A percentile compares a stretch with the other conserved stretches of the same genome.
These are phyloP conservation scores for Podaxis sp. DNA, from an alignment of 768 basidiomycete species.

Conservation along the genomic window DNA sequence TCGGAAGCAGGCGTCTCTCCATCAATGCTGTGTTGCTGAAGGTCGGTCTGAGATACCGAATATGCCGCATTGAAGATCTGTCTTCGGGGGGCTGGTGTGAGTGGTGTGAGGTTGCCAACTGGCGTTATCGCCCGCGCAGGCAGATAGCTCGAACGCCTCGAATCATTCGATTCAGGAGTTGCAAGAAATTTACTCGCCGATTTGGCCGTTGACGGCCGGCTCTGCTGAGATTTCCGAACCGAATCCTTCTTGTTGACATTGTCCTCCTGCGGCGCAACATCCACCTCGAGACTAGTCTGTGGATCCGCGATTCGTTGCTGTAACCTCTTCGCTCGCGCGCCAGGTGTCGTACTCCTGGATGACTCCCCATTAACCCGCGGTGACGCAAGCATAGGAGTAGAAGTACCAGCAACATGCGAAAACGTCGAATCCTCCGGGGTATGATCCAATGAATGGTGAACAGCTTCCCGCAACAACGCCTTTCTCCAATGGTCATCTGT, in stretches of 20 bases:
- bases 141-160: constrained; percentile 42
- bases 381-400: constrained; percentile 42
- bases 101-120: constrained; percentile 53
- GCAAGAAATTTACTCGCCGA: constrained; percentile 26
- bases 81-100: constrained; percentile 67
- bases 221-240: constrained; percentile 29
- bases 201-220: constrained; percentile 26
- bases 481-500: constrained; percentile 74
- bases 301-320: constrained; percentile 38
- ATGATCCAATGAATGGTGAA: constrained; percentile 70
- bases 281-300: constrained; percentile 40
- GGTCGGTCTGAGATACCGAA: constrained; percentile 59
- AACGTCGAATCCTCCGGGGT: constrained; percentile 49
- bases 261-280: constrained; percentile 18
- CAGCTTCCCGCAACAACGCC: constrained; percentile 73
- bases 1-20: constrained; percentile 11
- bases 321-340: constrained; percentile 23
- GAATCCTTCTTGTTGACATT: constrained; percentile 22
- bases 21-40: constrained; percentile 27
- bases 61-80: constrained; percentile 46
- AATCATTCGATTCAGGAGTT: constrained; percentile 24
- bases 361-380: constrained; percentile 18
- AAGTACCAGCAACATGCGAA: constrained; percentile 36
- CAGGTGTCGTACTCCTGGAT: constrained; percentile 21
- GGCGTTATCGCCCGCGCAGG: constrained; percentile 68